Conservation (phyloP, 2,329 filamentous ascomycete genomes). For the Penicillium psychrosexuale region DNA sequence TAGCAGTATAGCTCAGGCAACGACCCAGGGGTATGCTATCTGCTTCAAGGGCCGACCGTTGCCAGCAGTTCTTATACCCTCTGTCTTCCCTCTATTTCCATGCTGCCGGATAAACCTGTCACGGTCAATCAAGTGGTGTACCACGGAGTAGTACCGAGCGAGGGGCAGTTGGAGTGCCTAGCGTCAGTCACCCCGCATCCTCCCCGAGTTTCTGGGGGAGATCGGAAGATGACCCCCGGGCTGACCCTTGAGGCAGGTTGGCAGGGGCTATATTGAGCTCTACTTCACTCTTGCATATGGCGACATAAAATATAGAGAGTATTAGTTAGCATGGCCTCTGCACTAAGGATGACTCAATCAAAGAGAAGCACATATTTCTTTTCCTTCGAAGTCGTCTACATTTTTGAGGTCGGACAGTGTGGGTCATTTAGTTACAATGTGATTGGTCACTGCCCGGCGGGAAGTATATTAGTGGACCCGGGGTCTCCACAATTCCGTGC, state of each 20-base stretch:
- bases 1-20: neutral
- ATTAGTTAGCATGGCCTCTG: conserved; percentile 70
- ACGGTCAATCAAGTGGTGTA: conserved; percentile 7
- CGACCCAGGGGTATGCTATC: neutral
- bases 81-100: neutral
- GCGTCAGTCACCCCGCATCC: conserved; percentile 9
- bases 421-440: too few relatives aligned
- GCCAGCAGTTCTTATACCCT: neutral
- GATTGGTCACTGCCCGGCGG: too few relatives aligned
- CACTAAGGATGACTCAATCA: conserved; percentile 76
- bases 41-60: neutral
- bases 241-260: conserved; percentile 5
- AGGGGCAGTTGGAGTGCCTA: conserved; percentile 3
- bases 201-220: conserved; percentile 4
- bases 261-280: too few relatives aligned
- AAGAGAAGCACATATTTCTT: too few relatives aligned
- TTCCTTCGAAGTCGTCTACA: too few relatives aligned
- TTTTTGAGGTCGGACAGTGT: too few relatives aligned
- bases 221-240: conserved; percentile 13
- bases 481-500: too few relatives aligned
- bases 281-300: too few relatives aligned
- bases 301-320: too few relatives aligned
- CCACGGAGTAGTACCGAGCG: conserved; percentile 1
- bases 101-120: neutral
- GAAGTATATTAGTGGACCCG: too few relatives aligned